A percentile compares a stretch with the other conserved stretches of the same genome.
Evolutionary conservation across 176 grass and related monocot genomes (phyloP).

Genomic region (Phoenix roebelenii): DNA sequence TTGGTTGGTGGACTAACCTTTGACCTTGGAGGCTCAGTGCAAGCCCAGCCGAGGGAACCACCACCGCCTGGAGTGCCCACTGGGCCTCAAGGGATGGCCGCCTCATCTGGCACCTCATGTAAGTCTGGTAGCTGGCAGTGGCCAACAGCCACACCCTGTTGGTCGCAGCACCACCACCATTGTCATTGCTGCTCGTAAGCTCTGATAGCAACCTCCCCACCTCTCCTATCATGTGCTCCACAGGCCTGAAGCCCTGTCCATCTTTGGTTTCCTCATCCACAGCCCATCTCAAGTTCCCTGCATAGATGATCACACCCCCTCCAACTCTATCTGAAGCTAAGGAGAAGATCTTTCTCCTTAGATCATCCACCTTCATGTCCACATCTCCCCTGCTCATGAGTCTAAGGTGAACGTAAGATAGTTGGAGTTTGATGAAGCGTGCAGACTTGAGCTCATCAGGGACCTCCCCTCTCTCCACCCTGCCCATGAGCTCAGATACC

Average conservation of each 20-base stretch:
- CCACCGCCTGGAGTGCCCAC: slow-evolving; percentile 70
- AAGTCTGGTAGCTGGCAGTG: slow-evolving; percentile 73
- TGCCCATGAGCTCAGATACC: slow-evolving; percentile 40
- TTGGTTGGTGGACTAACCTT: slow-evolving; percentile 36
- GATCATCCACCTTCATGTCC: slow-evolving; percentile 43
- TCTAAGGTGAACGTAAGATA: slow-evolving; percentile 74
- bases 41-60: slow-evolving; percentile 54
- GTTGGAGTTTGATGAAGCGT: slow-evolving; percentile 55
- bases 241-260: slow-evolving; percentile 29
- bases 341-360: slow-evolving; percentile 49
- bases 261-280: slow-evolving; percentile 39
- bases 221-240: slow-evolving; percentile 60
- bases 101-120: slow-evolving; percentile 67
- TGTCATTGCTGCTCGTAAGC: slow-evolving; percentile 1
- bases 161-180: background rate
- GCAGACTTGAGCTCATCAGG: slow-evolving; percentile 50
- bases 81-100: slow-evolving; percentile 31
- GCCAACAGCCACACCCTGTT: slow-evolving; percentile 51
- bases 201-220: slow-evolving; percentile 37
- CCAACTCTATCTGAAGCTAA: slow-evolving; percentile 9
- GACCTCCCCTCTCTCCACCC: slow-evolving; percentile 62
- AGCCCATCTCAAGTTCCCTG: slow-evolving; percentile 74
- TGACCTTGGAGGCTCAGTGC: slow-evolving; percentile 40
- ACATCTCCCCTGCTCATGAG: slow-evolving; percentile 56
- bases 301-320: slow-evolving; percentile 48